Evolutionary conservation across 306 rosid species (phyloP), one percentile per base, ranked within the genome.

Genomic region (Ochetophila trinervis): DNA sequence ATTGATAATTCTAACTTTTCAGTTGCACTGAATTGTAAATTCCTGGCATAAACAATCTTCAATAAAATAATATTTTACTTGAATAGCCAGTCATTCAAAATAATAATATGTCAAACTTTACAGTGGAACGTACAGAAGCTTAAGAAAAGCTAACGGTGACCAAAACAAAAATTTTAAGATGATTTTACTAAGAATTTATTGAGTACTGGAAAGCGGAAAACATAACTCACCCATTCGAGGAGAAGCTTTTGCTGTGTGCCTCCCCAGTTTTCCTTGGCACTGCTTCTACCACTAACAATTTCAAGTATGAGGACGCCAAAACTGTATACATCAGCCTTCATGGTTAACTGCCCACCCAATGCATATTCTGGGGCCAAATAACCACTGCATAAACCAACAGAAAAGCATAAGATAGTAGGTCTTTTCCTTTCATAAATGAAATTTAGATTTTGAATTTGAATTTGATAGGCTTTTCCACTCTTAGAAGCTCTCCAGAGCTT

Each of bases 311-410:
- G 97, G 66, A 94, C 80, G 17, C 99, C 99, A 62, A 90, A 94
- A 61, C 99, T 94, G 78, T 84, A 94, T 27, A 90, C 79, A 73
- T 94, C 97, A 4, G 99, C 99, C 73, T 82, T 94, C 85, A 71
- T 45, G 35, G 99, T 94, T 76, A 94, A 76, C 69, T 83, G 99
- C 57, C 99, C 99, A 45, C 95, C 97, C 70, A 94, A 48, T 45
- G 96, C 97, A 84, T 94, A 94, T 72, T 94, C 99, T 0, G 99
- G 99, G 61, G 99, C 99, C 66, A 94, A 82, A 79, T 94, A 94
- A 53, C 99, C 99, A 13, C 99, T 94, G 84, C 50, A 67, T 5
- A 56, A 16, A 80, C 63, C 18, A 55, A 77, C 67, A 72, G 57
- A 62, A 70, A 78, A 71, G 47, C 66, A 65, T 8, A 16, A 69